Evolutionary conservation across 371 early-diverging fungal genomes (phyloP), one percentile per base, ranked within the genome.

Genomic region (Mortierella sp.): DNA sequence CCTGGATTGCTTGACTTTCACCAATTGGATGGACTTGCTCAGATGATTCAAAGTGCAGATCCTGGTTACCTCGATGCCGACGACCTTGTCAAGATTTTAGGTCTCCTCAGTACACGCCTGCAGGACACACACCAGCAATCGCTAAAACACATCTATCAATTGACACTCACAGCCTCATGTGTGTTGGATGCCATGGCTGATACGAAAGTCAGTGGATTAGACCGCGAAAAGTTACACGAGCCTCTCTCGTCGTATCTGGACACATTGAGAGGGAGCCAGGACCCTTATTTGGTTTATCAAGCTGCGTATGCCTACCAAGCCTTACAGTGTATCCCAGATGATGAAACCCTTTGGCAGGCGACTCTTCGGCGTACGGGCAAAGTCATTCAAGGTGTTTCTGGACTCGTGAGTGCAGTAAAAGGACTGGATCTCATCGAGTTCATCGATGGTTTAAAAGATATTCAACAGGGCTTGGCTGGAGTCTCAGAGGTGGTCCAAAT

Each of bases 101-200:
- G 23, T 7, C 21, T 62, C 26, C 54, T 62, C 31, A 31, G 54
- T 1, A 31, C 7, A 6, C 41, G 42, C 26, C 23, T 62, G 26
- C 30, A 39, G 16, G 27, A 28, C 18, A 54, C 62, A 14, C 54
- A 62, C 38, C n/a, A 45, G 1, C 62, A 63, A 14, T 49, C 50
- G 8, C 2, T 19, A 2, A 26, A 53, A 1, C 56, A 55, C 19
- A 7, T 34, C 2, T 50, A 42, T 39, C 42, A 48, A 2, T 30
- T 63, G 27, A 45, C 27, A 5, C 0, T 42, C 6, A 30, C 56
- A 19, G 31, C 55, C 18, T 42, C 56, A 5, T 14, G 26, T 4
- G 31, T 55, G 10, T 24, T 63, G 23, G 64, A 63, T 28, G 49
- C 47, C 19, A 63, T 63, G 62, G 48, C 47, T n/a, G 38, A 54